Percentiles rank a stretch among this genome's conserved stretches.
Evolutionary conservation across 208 protist genomes (phyloP).

Genomic region (Leptomonas seymouri): DNA sequence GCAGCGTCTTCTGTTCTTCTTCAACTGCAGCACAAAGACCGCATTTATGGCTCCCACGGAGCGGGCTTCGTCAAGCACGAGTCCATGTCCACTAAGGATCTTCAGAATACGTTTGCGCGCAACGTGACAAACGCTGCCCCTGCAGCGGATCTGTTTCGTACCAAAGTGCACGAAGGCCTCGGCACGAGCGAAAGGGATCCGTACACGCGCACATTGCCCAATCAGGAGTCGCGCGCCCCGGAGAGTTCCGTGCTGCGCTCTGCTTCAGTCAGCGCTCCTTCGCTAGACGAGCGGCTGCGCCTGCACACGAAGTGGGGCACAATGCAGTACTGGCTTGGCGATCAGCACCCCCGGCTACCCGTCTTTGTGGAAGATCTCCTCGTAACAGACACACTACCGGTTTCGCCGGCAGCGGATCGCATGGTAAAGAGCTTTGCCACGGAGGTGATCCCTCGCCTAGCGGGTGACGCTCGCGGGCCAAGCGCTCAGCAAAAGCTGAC

Average conservation of each 20-base stretch:
- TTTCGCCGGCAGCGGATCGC: constrained; percentile 60
- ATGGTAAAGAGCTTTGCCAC: constrained; percentile 61
- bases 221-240: constrained; percentile 54
- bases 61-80: constrained; percentile 67
- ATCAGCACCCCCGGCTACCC: constrained; percentile 58
- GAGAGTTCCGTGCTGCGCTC: constrained; percentile 58
- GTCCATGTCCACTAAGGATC: constrained; percentile 42
- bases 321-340: constrained; percentile 78
- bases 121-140: constrained; percentile 45
- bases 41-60: constrained; percentile 63
- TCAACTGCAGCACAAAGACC: constrained; percentile 64
- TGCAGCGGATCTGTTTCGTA: constrained; percentile 78
- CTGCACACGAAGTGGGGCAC: constrained; percentile 52
- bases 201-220: constrained; percentile 79
- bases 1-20: constrained; percentile 6
- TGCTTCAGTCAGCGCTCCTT: constrained; percentile 38
- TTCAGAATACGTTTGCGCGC: constrained; percentile 26
- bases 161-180: constrained; percentile 75
- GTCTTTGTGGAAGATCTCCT: constrained; percentile 58
- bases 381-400: constrained; percentile 47
- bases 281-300: constrained; percentile 47
- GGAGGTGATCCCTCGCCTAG: constrained; percentile 48
- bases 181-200: constrained; percentile 76
- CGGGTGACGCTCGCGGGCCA: not conserved
- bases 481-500: constrained; percentile 30